Percentiles rank a stretch among this genome's conserved stretches.
These are phyloP conservation scores for Arthonia radiata DNA, from an alignment of 495 filamentous ascomycete genomes.

Conservation along the genomic window DNA sequence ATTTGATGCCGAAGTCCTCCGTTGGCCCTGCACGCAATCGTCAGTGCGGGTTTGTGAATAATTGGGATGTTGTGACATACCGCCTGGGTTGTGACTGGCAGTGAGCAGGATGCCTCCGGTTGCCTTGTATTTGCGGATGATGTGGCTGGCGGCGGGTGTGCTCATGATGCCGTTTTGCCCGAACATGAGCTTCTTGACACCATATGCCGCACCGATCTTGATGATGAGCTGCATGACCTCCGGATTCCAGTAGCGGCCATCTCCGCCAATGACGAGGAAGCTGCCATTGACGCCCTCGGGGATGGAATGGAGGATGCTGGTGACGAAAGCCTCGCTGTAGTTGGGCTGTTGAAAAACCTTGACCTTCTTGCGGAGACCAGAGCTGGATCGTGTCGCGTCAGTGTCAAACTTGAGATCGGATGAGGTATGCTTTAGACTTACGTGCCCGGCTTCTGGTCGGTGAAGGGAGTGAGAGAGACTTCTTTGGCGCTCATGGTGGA, in stretches of 20 bases:
- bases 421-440: conserved; percentile 26
- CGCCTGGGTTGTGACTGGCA: conserved; percentile 93
- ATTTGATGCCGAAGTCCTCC: conserved; percentile 97
- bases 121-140: conserved; percentile 79
- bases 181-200: conserved; percentile 93
- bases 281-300: conserved; percentile 73
- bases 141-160: conserved; percentile 82
- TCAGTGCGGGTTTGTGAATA: too few species aligned
- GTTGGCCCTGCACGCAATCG: conserved; percentile 41
- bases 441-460: conserved; percentile 98
- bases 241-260: conserved; percentile 91
- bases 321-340: conserved; percentile 88
- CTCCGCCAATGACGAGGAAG: conserved; percentile 90
- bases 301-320: conserved; percentile 83
- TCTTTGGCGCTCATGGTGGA: conserved; percentile 46
- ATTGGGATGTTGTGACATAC: conserved; percentile 26
- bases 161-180: conserved; percentile 91
- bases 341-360: conserved; percentile 84
- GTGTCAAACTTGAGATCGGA: conserved; percentile 2
- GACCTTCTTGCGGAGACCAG: conserved; percentile 95
- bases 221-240: conserved; percentile 92
- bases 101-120: conserved; percentile 93
- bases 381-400: conserved; percentile 28
- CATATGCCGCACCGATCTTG: conserved; percentile 89
- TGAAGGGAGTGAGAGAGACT: conserved; percentile 53